Evolutionary conservation across 345 rosid genomes (phyloP).

Genomic region (Reutealis trisperma): DNA sequence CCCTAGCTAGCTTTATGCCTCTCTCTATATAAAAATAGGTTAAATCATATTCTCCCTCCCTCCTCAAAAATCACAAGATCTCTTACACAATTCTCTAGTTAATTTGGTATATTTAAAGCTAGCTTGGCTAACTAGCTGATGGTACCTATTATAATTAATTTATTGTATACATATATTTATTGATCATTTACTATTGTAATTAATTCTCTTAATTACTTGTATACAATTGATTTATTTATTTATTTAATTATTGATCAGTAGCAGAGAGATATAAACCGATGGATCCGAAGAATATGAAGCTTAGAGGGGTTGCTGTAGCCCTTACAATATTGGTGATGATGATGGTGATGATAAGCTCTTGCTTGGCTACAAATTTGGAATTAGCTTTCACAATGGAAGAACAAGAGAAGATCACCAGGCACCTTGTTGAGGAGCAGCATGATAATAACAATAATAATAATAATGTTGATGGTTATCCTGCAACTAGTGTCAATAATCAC

Average conservation of each 20-base stretch:
- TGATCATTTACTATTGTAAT: neutral
- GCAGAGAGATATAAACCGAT: too few species aligned
- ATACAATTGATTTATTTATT: neutral
- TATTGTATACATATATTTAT: neutral
- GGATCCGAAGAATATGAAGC: conserved; percentile 13
- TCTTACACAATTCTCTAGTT: neutral
- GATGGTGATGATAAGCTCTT: conserved; percentile 24
- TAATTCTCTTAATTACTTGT: too few species aligned
- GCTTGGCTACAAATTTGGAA: conserved; percentile 21
- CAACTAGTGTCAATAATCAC: conserved; percentile 41
- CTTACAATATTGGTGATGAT: neutral
- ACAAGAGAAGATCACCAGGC: neutral
- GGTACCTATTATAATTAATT: neutral
- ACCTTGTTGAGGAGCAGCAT: neutral
- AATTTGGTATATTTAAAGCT: neutral
- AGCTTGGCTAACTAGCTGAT: neutral
- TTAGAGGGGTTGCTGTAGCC: conserved; percentile 22
- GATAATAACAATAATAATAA: too few species aligned
- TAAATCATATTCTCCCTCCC: neutral
- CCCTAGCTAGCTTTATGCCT: conserved; percentile 8
- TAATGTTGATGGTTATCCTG: conserved; percentile 15
- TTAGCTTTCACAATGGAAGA: neutral
- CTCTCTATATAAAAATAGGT: neutral
- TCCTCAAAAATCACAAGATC: neutral
- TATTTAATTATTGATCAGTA: neutral